These are phyloP conservation scores for Backusella parvicylindrica DNA, from an alignment of 192 early-diverging fungal species.

Conservation along the genomic window DNA sequence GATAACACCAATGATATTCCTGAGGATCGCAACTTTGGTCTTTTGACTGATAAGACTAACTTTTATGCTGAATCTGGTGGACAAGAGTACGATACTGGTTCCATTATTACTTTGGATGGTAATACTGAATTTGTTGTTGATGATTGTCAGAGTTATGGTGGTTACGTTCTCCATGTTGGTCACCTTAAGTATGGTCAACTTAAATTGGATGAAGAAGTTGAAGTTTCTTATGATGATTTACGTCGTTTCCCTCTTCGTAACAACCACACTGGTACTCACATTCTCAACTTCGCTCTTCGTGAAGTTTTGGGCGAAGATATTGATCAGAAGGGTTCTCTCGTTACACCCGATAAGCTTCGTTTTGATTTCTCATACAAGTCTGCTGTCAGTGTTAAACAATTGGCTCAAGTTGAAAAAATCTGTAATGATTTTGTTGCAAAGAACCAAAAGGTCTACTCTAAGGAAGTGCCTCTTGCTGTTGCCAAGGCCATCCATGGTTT, in stretches of 20 bases:
- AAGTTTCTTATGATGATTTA: slow-evolving; percentile 82
- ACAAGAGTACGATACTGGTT: slow-evolving; percentile 91
- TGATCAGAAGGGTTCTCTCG: slow-evolving; percentile 96
- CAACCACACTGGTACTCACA: slow-evolving; percentile 97
- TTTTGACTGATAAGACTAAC: slow-evolving; percentile 93
- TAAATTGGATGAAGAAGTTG: slow-evolving; percentile 63
- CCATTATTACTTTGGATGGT: slow-evolving; percentile 77
- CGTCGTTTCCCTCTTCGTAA: slow-evolving; percentile 87
- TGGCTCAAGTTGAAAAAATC: slow-evolving; percentile 72
- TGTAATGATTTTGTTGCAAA: slow-evolving; percentile 74
- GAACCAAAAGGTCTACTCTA: slow-evolving; percentile 72
- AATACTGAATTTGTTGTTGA: slow-evolving; percentile 88
- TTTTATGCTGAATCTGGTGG: slow-evolving; percentile 98
- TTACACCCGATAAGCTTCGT: slow-evolving; percentile 92
- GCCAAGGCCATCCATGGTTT: slow-evolving; percentile 89
- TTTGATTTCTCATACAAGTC: slow-evolving; percentile 91
- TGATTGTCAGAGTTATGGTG: slow-evolving; percentile 89
- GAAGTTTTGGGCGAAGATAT: slow-evolving; percentile 72
- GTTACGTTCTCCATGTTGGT: slow-evolving; percentile 95
- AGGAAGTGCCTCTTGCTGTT: slow-evolving; percentile 78
- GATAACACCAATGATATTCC: slow-evolving; percentile 49
- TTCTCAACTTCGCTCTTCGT: slow-evolving; percentile 93
- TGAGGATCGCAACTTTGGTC: slow-evolving; percentile 65
- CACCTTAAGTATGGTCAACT: slow-evolving; percentile 89
- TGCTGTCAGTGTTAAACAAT: slow-evolving; percentile 61